Conservation (phyloP, 495 filamentous ascomycete genomes). For the Lindgomyces ingoldianus region DNA sequence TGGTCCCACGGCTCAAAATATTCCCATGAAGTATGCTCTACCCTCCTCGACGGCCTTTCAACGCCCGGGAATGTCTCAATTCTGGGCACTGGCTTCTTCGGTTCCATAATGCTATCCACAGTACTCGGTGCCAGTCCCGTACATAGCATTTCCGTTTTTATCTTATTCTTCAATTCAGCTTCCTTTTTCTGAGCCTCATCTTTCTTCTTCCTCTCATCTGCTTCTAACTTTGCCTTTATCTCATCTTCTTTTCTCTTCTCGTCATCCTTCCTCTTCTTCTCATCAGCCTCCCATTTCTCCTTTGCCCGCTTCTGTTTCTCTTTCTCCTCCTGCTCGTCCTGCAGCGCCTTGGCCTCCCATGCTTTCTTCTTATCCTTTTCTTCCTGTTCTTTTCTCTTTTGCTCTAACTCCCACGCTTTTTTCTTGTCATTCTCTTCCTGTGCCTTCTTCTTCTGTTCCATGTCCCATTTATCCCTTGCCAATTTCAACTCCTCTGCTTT, state of each 20-base stretch:
- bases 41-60: neutral
- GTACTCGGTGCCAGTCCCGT: neutral
- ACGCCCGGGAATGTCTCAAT: neutral
- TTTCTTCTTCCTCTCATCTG: neutral
- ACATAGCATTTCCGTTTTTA: neutral
- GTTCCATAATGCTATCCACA: neutral
- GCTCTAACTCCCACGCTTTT: neutral
- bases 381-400: neutral
- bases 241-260: neutral
- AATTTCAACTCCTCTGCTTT: neutral
- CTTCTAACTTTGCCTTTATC: neutral
- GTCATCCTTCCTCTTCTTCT: neutral
- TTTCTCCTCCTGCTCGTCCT: neutral
- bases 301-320: neutral
- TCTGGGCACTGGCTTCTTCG: neutral
- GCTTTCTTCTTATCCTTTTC: neutral
- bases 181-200: constrained; percentile 1
- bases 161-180: neutral
- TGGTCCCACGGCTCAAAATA: constrained; percentile 3
- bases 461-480: neutral
- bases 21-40: neutral
- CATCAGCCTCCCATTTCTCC: neutral
- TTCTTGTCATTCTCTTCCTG: neutral
- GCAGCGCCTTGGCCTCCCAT: neutral
- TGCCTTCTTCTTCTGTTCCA: neutral